Evolutionary conservation across 306 rosid genomes (phyloP).

Genomic region (Fragaria ananassa): DNA sequence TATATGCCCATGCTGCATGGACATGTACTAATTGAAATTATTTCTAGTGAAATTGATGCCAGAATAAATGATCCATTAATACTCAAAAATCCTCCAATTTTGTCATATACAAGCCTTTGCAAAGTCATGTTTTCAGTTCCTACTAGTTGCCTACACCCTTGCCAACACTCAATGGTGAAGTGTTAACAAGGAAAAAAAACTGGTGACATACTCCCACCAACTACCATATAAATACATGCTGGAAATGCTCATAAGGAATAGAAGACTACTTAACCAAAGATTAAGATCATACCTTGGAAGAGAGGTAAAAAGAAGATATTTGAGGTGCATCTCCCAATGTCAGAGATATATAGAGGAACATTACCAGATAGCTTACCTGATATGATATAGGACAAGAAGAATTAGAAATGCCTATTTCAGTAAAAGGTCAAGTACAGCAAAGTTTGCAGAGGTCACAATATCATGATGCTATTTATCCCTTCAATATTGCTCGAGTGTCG

Average conservation of each 20-base stretch:
- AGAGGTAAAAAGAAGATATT: slow-evolving; percentile 65
- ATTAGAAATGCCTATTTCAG: background rate
- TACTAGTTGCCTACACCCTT: background rate
- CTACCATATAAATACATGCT: background rate
- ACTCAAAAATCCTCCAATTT: background rate
- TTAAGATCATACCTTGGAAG: slow-evolving; percentile 68
- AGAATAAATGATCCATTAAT: background rate
- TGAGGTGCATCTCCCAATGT: slow-evolving; percentile 74
- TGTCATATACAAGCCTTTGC: background rate
- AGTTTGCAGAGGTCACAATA: background rate
- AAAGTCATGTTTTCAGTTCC: background rate
- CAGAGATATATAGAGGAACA: slow-evolving; percentile 88
- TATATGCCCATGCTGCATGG: background rate
- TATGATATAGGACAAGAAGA: slow-evolving; percentile 26
- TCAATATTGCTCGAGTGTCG: slow-evolving; percentile 12
- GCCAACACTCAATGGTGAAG: background rate
- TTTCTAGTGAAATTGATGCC: background rate
- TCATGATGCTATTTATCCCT: slow-evolving; percentile 9
- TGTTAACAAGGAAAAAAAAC: background rate
- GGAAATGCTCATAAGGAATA: slow-evolving; percentile 2
- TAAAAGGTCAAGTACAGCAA: slow-evolving; percentile 5
- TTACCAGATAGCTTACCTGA: slow-evolving; percentile 93
- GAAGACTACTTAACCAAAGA: background rate
- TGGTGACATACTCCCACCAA: background rate
- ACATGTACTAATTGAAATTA: background rate